These are phyloP conservation scores for Magnusiomyces paraingens DNA, from an alignment of 1,139 yeast genomes.

Conservation along the genomic window DNA sequence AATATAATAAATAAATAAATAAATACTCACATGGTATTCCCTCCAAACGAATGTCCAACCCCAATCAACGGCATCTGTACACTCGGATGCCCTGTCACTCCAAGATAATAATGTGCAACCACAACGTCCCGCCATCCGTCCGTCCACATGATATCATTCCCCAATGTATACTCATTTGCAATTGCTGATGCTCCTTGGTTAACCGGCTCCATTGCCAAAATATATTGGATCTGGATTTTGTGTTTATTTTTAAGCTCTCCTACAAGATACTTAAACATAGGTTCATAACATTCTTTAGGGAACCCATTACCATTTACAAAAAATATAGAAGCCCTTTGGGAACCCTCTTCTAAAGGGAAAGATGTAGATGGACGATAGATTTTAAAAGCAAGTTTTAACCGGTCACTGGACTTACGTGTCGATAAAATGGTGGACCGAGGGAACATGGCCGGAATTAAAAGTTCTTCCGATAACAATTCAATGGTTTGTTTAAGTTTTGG, in stretches of 20 bases:
- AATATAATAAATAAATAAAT: neutral
- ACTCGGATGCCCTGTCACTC: constrained; percentile 13
- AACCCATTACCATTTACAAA: constrained; percentile 14
- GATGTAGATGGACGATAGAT: constrained; percentile 2
- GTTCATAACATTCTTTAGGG: constrained; percentile 14
- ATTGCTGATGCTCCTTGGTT: constrained; percentile 18
- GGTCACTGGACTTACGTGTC: constrained; percentile 8
- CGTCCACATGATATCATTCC: constrained; percentile 17
- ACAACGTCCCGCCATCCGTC: constrained; percentile 18
- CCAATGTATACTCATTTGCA: constrained; percentile 16
- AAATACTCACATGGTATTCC: constrained; percentile 10
- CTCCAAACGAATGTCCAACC: constrained; percentile 21
- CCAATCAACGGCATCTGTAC: constrained; percentile 16
- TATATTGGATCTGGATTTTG: constrained; percentile 15
- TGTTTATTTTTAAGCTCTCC: neutral
- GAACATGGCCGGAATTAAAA: constrained; percentile 13
- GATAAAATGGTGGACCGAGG: constrained; percentile 14
- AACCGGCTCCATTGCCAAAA: constrained; percentile 17
- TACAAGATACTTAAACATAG: constrained; percentile 11
- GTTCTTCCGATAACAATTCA: neutral
- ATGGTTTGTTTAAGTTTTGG: no score
- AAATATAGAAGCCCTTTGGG: constrained; percentile 7
- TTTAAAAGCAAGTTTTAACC: constrained; percentile 8
- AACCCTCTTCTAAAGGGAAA: neutral
- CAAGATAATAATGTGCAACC: constrained; percentile 11